phyloP scores from a whole-genome alignment of 1,284 basidiomycete species.

The Pseudozyma thailandica region DNA sequence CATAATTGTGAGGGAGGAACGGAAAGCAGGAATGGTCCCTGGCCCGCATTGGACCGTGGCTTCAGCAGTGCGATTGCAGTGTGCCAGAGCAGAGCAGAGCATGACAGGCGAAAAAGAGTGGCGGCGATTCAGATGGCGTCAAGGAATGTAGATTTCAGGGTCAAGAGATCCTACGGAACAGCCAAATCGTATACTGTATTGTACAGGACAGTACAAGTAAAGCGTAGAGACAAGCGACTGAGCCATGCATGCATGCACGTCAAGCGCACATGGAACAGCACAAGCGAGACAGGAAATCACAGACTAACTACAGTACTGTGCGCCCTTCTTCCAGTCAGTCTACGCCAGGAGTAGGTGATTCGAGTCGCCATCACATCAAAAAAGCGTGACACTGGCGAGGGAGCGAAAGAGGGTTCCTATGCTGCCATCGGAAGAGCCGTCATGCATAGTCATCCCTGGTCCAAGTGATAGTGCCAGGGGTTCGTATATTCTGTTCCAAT shows the following conservation, averaged over 20 bases:
- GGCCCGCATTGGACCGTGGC: neutral
- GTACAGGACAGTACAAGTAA: no score
- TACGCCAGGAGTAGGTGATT: neutral
- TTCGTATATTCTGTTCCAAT: no score
- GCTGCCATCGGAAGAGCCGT: neutral
- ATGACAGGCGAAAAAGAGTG: neutral
- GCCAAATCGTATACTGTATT: no score
- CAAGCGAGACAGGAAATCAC: neutral
- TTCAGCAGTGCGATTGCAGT: no score
- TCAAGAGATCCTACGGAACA: no score
- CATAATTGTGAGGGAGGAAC: no score
- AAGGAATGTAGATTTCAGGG: constrained; percentile 3
- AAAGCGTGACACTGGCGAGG: no score
- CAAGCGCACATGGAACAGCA: neutral
- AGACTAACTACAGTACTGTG: neutral
- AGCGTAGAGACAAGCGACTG: neutral
- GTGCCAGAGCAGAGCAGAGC: neutral
- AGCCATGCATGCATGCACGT: no score
- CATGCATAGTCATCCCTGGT: neutral
- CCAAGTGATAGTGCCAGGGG: neutral
- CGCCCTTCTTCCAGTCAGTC: no score
- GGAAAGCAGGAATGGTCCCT: neutral
- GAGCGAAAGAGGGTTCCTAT: no score
- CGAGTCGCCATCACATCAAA: no score
- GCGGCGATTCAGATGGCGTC: neutral